phyloP scores from a whole-genome alignment of 2,329 filamentous ascomycete genomes.

The Cytospora paraplurivora region DNA sequence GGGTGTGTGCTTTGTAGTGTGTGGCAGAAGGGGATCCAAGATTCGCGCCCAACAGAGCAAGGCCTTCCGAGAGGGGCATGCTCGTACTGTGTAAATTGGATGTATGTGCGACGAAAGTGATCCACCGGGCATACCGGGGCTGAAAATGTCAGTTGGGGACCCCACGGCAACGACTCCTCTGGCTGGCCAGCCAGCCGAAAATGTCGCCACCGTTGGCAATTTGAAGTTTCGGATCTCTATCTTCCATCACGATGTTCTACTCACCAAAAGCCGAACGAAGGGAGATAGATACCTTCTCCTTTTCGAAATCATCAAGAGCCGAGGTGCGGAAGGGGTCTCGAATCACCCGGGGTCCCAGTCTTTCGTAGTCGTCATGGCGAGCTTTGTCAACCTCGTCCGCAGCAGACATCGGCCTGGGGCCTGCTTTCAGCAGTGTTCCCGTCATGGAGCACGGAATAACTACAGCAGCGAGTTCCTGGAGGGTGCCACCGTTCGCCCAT shows the following conservation, averaged over 20 bases:
- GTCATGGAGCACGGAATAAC: constrained; percentile 21
- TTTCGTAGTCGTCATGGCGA: no score
- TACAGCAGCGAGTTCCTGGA: constrained; percentile 6
- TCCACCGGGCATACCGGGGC: background rate
- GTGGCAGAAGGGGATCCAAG: background rate
- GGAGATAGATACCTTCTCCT: no score
- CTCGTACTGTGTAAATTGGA: background rate
- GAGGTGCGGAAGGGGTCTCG: no score
- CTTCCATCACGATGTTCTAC: background rate
- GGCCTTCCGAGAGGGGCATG: background rate
- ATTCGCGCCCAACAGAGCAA: background rate
- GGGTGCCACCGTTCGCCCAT: background rate
- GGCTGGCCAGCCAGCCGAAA: background rate
- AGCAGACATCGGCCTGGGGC: no score
- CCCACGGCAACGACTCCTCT: background rate
- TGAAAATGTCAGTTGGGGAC: background rate
- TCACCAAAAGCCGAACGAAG: constrained; percentile 3
- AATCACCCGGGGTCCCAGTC: no score
- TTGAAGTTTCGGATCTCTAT: no score
- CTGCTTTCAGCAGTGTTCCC: background rate
- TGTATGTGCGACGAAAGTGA: background rate
- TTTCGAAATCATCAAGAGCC: no score
- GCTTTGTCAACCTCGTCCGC: no score
- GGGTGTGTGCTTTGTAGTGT: no score
- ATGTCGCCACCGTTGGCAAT: background rate